These are phyloP conservation scores for Macadamia tetraphylla DNA, from an alignment of 164 flowering plant genomes.

Conservation along the genomic window DNA sequence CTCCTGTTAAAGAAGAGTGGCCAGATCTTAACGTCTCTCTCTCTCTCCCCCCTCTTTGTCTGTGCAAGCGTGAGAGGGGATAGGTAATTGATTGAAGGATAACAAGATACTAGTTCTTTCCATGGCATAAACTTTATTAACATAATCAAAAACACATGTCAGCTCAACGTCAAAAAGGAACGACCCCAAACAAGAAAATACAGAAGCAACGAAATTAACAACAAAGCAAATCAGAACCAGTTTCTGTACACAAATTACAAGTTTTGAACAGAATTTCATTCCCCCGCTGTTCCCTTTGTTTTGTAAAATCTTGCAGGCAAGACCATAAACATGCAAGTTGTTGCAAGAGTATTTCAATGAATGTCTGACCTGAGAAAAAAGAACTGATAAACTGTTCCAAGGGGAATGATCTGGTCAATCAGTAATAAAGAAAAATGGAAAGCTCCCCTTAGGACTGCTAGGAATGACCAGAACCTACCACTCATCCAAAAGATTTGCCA, in stretches of 20 bases:
- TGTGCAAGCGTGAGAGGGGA: too few species aligned
- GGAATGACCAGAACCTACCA: conserved; percentile 6
- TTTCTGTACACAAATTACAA: conserved; percentile 40
- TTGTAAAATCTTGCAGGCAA: conserved; percentile 7
- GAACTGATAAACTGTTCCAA: neutral
- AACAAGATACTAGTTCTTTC: too few species aligned
- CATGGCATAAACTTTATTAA: too few species aligned
- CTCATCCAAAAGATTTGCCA: neutral
- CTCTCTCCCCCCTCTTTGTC: too few species aligned
- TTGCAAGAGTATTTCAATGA: neutral
- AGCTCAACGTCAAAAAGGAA: neutral
- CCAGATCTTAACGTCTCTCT: too few species aligned
- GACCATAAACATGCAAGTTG: conserved; percentile 6
- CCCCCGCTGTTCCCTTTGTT: conserved; percentile 1
- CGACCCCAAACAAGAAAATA: neutral
- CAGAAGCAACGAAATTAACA: conserved; percentile 8
- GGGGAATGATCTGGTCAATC: neutral
- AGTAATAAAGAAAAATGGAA: neutral
- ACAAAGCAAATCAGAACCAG: conserved; percentile 18
- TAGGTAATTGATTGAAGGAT: too few species aligned
- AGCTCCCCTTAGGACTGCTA: neutral
- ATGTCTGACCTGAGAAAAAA: neutral
- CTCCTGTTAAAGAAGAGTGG: too few species aligned
- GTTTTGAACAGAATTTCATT: conserved; percentile 7
- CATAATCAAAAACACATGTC: too few species aligned